Base-by-base conservation (phyloP, 805 yeast genomes). In the Zygosaccharomyces rouxii region DNA sequence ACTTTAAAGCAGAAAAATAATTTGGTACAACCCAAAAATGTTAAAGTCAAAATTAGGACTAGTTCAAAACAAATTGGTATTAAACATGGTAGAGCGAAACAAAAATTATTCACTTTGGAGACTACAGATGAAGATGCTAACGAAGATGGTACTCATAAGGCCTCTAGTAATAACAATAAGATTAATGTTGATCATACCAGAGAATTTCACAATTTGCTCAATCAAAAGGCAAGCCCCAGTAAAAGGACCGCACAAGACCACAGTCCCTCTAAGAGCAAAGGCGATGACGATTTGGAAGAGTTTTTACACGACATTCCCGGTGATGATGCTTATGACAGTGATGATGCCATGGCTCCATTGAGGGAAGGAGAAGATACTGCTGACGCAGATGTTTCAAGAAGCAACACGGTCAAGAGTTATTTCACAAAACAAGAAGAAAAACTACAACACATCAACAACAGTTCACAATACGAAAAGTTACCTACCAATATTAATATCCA, bases 311-410 rank as follows among this genome's bases (percentile, higher is more conserved):
- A 59, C 11, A 59, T 67, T 19, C 71, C 71, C 1, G 71, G 71
- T 21, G 68, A 66, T 50, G 70, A 67, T 26, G 70, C 70, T 0
- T 67, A 67, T 35, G 59, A 64, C 45, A 62, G 69, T 46, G 70
- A 67, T 39, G 69, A 63, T 42, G 50, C 55, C 13, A 55, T 64
- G 61, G 67, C 67, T 10, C 70, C 67, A 18, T 42, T 61, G 21
- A 51, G 68, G 35, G 67, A 63, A 46, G 53, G 47, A 42, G 51
- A 46, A 11, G 47, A 44, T 4, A 31, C 35, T 10, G 50, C 26
- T 11, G 25, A 26, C 14, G 13, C 44, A 9, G 42, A 22, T 11
- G 48, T 58, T 1, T 37, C 62, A 9, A 58, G 71, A 52, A 55
- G 58, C 35, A 59, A 57, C 33, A 66, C 71, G 3, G 58, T 59